phyloP scores from a whole-genome alignment of 805 yeast species.

The Wickerhamiella parazyma region DNA sequence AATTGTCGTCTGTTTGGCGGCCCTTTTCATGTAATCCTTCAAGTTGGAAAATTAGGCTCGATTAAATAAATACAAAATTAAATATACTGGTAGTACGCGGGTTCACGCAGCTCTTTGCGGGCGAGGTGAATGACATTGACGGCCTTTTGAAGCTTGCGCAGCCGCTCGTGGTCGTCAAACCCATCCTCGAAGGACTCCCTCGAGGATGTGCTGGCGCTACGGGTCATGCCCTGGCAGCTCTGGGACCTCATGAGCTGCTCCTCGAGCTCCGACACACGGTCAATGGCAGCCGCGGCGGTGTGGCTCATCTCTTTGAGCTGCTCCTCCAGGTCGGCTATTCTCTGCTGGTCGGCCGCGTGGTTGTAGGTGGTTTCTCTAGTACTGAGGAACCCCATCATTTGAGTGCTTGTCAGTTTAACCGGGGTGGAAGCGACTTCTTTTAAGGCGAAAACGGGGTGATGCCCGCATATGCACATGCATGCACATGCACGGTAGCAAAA shows the following conservation, averaged over 20 bases:
- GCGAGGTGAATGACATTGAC: conserved; percentile 16
- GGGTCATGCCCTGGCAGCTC: background rate
- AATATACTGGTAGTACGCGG: conserved; percentile 17
- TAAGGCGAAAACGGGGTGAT: background rate
- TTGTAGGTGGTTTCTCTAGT: background rate
- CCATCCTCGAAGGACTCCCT: conserved; percentile 1
- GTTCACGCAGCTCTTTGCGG: conserved; percentile 17
- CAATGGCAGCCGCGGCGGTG: conserved; percentile 21
- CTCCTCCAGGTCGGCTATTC: conserved; percentile 19
- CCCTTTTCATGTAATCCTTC: conserved; percentile 10
- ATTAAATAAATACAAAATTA: conserved; percentile 6
- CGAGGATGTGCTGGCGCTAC: conserved; percentile 5
- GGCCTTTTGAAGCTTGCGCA: conserved; percentile 16
- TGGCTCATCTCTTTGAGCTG: conserved; percentile 18
- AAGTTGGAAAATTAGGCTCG: background rate
- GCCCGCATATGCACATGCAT: background rate
- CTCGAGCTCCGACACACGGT: conserved; percentile 19
- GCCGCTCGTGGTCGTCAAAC: conserved; percentile 5
- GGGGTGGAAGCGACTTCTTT: too few species aligned
- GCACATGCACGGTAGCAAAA: too few species aligned
- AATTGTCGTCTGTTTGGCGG: conserved; percentile 6
- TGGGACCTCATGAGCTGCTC: conserved; percentile 11
- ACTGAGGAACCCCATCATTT: conserved; percentile 5
- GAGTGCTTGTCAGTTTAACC: too few species aligned
- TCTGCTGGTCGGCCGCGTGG: conserved; percentile 8